Percentiles rank a stretch among this genome's conserved stretches.
phyloP scores from a whole-genome alignment of 306 rosid species.

The Clitoria ternatea region DNA sequence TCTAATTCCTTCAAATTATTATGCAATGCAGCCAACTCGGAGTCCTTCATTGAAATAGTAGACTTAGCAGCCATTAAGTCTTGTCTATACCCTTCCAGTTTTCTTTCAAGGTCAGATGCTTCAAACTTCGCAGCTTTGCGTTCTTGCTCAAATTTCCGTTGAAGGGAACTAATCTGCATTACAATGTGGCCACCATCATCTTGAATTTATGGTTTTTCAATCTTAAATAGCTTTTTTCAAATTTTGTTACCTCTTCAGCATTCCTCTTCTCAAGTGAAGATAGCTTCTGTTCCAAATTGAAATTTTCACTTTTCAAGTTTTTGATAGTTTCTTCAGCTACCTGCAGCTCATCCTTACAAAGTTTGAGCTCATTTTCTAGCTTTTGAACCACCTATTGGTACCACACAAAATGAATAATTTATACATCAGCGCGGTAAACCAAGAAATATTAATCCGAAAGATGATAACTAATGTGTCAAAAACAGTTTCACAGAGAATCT shows the following conservation, averaged over 20 bases:
- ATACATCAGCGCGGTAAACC: conserved; percentile 12
- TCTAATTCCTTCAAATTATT: conserved; percentile 79
- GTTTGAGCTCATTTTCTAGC: conserved; percentile 72
- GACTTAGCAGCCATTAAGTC: conserved; percentile 54
- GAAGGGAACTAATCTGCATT: conserved; percentile 54
- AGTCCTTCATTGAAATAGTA: conserved; percentile 52
- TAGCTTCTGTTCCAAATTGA: conserved; percentile 51
- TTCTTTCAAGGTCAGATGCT: conserved; percentile 60
- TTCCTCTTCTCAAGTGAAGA: conserved; percentile 55
- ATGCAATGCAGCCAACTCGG: conserved; percentile 60
- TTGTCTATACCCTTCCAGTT: conserved; percentile 51
- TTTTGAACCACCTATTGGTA: conserved; percentile 45
- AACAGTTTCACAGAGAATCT: conserved; percentile 24
- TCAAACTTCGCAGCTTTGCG: conserved; percentile 50
- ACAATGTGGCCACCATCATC: conserved; percentile 22
- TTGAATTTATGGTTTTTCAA: background rate
- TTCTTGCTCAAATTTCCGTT: conserved; percentile 61
- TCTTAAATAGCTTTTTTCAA: conserved; percentile 6
- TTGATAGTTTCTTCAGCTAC: conserved; percentile 56
- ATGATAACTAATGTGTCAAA: conserved; percentile 6
- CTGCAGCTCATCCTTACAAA: conserved; percentile 52
- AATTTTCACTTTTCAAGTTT: conserved; percentile 57
- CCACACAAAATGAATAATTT: conserved; percentile 10
- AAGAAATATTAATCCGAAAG: background rate
- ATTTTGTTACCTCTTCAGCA: conserved; percentile 60